Evolutionary conservation across 2,329 filamentous ascomycete genomes (phyloP).

Genomic region (Pseudocercospora musae): DNA sequence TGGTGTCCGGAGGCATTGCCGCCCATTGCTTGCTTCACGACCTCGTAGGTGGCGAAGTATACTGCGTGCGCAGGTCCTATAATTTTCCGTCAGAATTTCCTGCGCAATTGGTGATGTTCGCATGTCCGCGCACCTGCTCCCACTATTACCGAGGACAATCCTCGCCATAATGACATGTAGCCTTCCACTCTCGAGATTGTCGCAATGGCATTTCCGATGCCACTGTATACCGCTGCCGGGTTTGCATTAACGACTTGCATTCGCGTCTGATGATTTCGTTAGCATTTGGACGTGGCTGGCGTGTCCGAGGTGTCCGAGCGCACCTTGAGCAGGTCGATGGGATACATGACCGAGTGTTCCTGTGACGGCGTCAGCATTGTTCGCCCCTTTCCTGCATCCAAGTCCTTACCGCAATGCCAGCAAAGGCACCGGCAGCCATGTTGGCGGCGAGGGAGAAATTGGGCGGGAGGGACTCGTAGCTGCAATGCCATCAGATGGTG

Average conservation of each 20-base stretch:
- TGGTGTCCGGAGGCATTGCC: conserved; percentile 90
- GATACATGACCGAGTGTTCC: conserved; percentile 99
- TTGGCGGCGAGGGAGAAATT: conserved; percentile 94
- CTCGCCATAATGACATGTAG: conserved; percentile 87
- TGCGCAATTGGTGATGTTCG: neutral
- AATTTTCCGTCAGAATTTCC: conserved; percentile 27
- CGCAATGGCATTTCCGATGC: conserved; percentile 86
- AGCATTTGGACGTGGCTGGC: conserved; percentile 10
- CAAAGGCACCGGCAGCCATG: conserved; percentile 94
- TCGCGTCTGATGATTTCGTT: conserved; percentile 64
- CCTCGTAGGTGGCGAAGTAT: conserved; percentile 97
- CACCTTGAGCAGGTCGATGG: conserved; percentile 96
- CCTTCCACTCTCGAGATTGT: conserved; percentile 90
- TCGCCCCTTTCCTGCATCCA: neutral
- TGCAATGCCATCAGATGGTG: conserved; percentile 35
- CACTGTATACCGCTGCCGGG: conserved; percentile 76
- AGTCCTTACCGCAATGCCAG: conserved; percentile 81
- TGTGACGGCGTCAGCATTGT: conserved; percentile 39
- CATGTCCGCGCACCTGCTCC: conserved; percentile 67
- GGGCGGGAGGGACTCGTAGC: conserved; percentile 89
- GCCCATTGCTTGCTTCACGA: conserved; percentile 92
- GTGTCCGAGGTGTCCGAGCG: conserved; percentile 25
- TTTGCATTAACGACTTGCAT: conserved; percentile 94
- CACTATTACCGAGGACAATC: conserved; percentile 92
- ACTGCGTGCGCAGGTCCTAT: conserved; percentile 93